These are phyloP conservation scores for Petunia axillaris DNA, from an alignment of 257 asterid genomes.

Conservation along the genomic window DNA sequence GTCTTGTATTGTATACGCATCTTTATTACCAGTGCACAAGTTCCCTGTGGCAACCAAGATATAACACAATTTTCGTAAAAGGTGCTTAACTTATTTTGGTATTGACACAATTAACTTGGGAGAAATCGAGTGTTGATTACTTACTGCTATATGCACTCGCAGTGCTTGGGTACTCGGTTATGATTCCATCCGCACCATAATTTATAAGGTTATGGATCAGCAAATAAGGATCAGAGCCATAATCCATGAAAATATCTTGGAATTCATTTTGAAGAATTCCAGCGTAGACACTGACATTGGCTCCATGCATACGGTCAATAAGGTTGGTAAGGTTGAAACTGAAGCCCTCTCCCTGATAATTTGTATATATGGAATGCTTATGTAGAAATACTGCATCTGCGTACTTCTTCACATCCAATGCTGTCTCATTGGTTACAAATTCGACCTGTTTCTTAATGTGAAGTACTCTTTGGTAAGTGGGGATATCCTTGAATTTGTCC, in stretches of 20 bases:
- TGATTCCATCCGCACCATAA: constrained; percentile 61
- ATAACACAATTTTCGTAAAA: not conserved
- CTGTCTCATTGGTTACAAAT: constrained; percentile 46
- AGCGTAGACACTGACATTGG: constrained; percentile 71
- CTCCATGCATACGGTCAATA: constrained; percentile 66
- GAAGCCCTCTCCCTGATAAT: constrained; percentile 43
- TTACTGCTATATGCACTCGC: constrained; percentile 64
- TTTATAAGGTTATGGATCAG: constrained; percentile 57
- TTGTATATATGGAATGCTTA: constrained; percentile 52
- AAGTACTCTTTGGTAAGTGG: constrained; percentile 17
- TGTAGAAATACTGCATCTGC: constrained; percentile 73
- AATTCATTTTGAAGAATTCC: constrained; percentile 75
- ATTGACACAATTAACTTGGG: not conserved
- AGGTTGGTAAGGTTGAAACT: constrained; percentile 56
- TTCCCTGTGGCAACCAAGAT: constrained; percentile 10
- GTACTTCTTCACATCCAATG: constrained; percentile 67
- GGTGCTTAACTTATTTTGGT: not conserved
- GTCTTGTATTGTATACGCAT: not conserved
- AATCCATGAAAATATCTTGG: constrained; percentile 67
- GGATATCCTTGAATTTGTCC: constrained; percentile 19
- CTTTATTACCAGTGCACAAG: constrained; percentile 15
- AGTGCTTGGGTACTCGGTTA: constrained; percentile 77
- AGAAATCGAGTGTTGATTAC: constrained; percentile 30
- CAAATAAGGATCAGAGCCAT: constrained; percentile 74
- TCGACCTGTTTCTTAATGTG: constrained; percentile 19